Percentiles rank a stretch among this genome's conserved stretches.
Evolutionary conservation across 169 alveolate species (phyloP).

Genomic region (Eimeria falciformis): DNA sequence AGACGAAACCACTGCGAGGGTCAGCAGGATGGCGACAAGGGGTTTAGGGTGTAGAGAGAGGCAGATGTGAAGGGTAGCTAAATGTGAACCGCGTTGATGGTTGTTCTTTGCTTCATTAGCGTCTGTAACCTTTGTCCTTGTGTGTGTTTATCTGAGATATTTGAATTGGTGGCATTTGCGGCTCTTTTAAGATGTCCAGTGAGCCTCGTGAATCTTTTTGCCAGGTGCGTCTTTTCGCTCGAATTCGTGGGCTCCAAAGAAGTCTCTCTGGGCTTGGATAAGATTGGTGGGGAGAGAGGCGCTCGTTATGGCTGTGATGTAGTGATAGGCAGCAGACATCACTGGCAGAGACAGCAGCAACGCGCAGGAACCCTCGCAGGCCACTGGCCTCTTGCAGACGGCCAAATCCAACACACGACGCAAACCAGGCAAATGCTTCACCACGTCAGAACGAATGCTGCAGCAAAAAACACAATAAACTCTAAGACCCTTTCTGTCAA

Average conservation of each 20-base stretch:
- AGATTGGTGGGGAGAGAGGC: conserved; percentile 82
- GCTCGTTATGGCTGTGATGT: not conserved
- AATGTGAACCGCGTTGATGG: too few species aligned
- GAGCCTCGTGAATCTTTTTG: conserved; percentile 52
- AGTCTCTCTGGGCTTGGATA: conserved; percentile 91
- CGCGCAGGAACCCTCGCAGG: not conserved
- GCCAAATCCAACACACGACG: conserved; percentile 25
- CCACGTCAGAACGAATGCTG: not conserved
- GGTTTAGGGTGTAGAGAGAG: too few species aligned
- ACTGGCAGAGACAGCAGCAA: conserved; percentile 31
- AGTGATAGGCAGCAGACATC: conserved; percentile 26
- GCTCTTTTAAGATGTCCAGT: not conserved
- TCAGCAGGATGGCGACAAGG: too few species aligned
- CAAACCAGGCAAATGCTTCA: conserved; percentile 18
- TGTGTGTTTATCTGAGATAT: not conserved
- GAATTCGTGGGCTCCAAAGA: conserved; percentile 89
- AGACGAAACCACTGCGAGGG: too few species aligned
- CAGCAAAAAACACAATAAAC: too few species aligned
- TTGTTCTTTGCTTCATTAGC: not conserved
- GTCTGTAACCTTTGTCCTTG: not conserved
- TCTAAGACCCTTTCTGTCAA: too few species aligned
- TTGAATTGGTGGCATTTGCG: not conserved
- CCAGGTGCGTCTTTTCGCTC: conserved; percentile 85
- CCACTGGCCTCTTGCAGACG: not conserved
- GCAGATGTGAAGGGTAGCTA: too few species aligned